Conservation (phyloP, 108 stramenopile species). For the Craspedostauros australis region DNA sequence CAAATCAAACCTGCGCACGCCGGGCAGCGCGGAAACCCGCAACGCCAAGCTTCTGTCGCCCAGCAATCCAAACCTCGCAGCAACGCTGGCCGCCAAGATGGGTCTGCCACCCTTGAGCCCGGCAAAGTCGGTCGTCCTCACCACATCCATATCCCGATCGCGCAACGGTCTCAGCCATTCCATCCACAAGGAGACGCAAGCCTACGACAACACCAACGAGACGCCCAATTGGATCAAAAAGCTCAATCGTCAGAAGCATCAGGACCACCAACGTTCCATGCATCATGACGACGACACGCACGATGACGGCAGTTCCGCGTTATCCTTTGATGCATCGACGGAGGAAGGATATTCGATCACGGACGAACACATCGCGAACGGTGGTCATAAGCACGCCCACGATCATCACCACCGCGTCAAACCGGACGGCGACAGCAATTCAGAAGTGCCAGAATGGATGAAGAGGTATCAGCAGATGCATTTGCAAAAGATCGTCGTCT, state of each 20-base stretch:
- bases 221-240: constrained; percentile 10
- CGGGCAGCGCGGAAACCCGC: neutral
- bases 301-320: constrained; percentile 5
- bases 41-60: neutral
- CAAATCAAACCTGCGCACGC: too few species aligned
- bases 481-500: constrained; percentile 4
- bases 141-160: too few species aligned
- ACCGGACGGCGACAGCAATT: neutral
- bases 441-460: constrained; percentile 15
- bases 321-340: neutral
- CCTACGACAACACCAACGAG: neutral
- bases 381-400: neutral
- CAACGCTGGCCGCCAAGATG: neutral
- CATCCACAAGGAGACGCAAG: constrained; percentile 14
- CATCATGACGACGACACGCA: constrained; percentile 9
- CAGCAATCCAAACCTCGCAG: neutral
- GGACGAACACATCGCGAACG: neutral
- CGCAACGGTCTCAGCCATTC: too few species aligned
- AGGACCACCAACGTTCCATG: neutral
- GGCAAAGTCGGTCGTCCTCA: constrained; percentile 1
- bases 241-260: neutral
- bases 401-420: constrained; percentile 2
- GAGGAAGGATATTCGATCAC: neutral
- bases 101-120: constrained; percentile 4
- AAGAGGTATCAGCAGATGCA: constrained; percentile 12